Percentiles rank a stretch among this genome's conserved stretches.
Conservation (phyloP, 768 basidiomycete species). For the Pluteus cervinus region DNA sequence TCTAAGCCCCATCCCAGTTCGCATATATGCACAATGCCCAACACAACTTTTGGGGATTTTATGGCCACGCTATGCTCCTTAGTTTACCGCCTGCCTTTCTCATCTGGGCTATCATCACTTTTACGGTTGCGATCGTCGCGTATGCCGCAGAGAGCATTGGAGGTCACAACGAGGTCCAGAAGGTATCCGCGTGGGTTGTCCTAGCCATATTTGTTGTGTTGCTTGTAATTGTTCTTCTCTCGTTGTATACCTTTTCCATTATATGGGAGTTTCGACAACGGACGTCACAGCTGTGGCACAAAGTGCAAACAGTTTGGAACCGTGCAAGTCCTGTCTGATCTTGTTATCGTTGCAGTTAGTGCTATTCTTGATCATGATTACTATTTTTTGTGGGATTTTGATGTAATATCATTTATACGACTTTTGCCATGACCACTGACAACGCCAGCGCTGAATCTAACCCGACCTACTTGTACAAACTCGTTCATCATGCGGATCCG, state of each 20-base stretch:
- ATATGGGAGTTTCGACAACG: slow-evolving; percentile 41
- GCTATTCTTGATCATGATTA: too few species aligned
- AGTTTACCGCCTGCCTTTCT: slow-evolving; percentile 49
- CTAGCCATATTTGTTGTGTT: slow-evolving; percentile 36
- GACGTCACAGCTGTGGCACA: slow-evolving; percentile 15
- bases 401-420: too few species aligned
- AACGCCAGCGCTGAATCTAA: too few species aligned
- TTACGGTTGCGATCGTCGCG: slow-evolving; percentile 39
- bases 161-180: slow-evolving; percentile 13
- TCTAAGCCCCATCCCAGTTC: slow-evolving; percentile 35
- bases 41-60: slow-evolving; percentile 35
- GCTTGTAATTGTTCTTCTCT: slow-evolving; percentile 27
- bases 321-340: too few species aligned
- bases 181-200: slow-evolving; percentile 33
- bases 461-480: slow-evolving; percentile 59
- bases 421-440: too few species aligned
- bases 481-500: slow-evolving; percentile 38
- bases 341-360: too few species aligned
- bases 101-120: slow-evolving; percentile 47
- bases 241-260: slow-evolving; percentile 42
- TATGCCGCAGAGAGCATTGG: slow-evolving; percentile 34
- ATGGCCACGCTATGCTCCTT: slow-evolving; percentile 45
- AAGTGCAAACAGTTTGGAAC: too few species aligned
- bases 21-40: slow-evolving; percentile 50
- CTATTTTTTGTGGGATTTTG: too few species aligned